Evolutionary conservation across 805 yeast genomes (phyloP).

Genomic region (Starmerella vaccinii): DNA sequence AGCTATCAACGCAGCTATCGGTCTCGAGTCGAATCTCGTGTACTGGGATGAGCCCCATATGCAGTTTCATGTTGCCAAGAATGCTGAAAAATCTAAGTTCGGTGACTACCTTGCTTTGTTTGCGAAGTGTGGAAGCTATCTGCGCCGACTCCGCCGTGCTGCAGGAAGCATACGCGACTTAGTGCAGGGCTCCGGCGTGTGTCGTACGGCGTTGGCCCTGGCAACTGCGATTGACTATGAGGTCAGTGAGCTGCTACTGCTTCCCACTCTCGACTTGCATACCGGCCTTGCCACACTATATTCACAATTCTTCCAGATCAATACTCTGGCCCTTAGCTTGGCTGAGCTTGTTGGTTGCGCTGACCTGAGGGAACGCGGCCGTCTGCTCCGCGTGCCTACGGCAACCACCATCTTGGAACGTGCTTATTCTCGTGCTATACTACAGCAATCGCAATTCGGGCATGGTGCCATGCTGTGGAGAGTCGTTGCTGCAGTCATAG

Average conservation of each 20-base stretch:
- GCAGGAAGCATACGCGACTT: conserved; percentile 5
- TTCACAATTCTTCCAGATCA: not conserved
- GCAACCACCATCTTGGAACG: conserved; percentile 14
- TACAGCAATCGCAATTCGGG: not conserved
- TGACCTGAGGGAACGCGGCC: conserved; percentile 6
- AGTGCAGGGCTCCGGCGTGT: not conserved
- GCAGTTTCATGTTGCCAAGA: not conserved
- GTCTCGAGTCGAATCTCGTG: conserved; percentile 6
- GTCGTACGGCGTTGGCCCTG: conserved; percentile 11
- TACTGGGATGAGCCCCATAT: conserved; percentile 1
- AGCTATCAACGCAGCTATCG: conserved; percentile 8
- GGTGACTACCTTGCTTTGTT: conserved; percentile 2
- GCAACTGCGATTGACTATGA: conserved; percentile 11
- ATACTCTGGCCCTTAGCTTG: not conserved
- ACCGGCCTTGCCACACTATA: not conserved
- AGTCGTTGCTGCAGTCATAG: conserved; percentile 8
- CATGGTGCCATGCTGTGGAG: conserved; percentile 14
- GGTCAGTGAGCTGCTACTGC: not conserved
- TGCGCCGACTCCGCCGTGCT: conserved; percentile 12
- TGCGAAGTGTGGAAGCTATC: conserved; percentile 10
- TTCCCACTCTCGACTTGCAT: not conserved
- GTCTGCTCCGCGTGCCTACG: conserved; percentile 11
- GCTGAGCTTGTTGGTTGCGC: conserved; percentile 22
- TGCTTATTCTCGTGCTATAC: conserved; percentile 6
- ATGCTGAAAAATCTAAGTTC: not conserved